Evolutionary conservation across 169 alveolate species (phyloP), one percentile per base, ranked within the genome.

Genomic region (Plasmodium cynomolgi): DNA sequence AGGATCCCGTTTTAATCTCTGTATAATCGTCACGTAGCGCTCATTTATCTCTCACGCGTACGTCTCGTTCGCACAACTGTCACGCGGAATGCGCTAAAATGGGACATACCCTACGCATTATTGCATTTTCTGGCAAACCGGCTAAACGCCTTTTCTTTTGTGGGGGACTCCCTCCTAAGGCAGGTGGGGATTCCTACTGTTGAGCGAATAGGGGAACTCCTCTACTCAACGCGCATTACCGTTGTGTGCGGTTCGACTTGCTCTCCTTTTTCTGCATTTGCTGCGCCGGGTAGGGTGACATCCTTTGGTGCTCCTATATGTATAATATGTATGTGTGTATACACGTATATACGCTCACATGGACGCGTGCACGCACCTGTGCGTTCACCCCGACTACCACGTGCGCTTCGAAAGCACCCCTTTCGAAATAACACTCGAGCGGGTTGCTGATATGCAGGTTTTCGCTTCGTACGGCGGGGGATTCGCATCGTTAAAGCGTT

Each of bases 401-500:
- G 31, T 80, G 31, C 9, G 74, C 74, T 58, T 58, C 74, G 31
- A 58, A 58, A 23, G 74, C 11, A 7, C 58, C 5, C 11, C 58
- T 44, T 44, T 44, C 58, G 58, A 44, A 44, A 44, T 44, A 44
- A 23, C 31, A 58, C 33, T 23, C 31, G 15, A 26, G 13, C 8
- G 31, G 74, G 74, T 58, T n/a, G 33, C 74, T 58, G 11, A 17
- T 23, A 58, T 58, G 74, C 34, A 58, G 31, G 54, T 41, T 44
- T 80, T 80, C 31, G 56, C 54, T 80, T 31, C 33, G 54, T 44
- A 44, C 20, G 68, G 33, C 33, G 31, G 74, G 8, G 74, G 31
- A n/a, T 80, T 80, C 26, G 34, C 84, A 80, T 80, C 54, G 54
- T 80, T 80, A 26, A 80, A 8, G 33, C 20, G 29, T 44, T 80